phyloP scores from a whole-genome alignment of 108 stramenopile genomes.

The Craspedostauros australis region DNA sequence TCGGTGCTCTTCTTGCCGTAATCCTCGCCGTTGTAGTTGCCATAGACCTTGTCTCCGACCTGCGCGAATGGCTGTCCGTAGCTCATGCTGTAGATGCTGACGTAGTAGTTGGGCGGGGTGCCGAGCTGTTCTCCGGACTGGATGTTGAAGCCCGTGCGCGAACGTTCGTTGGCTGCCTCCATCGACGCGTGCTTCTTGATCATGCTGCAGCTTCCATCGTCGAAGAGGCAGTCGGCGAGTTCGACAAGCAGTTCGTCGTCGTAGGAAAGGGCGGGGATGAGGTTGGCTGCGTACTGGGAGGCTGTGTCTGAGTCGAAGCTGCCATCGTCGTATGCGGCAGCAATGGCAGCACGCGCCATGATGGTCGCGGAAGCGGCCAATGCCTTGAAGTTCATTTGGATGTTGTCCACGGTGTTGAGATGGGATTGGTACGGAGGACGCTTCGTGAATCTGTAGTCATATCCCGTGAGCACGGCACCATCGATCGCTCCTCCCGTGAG shows the following conservation, averaged over 20 bases:
- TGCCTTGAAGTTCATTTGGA: slow-evolving; percentile 52
- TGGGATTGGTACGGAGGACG: slow-evolving; percentile 69
- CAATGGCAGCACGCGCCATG: slow-evolving; percentile 72
- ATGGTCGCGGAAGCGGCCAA: slow-evolving; percentile 79
- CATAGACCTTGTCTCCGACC: slow-evolving; percentile 62
- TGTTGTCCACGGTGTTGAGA: slow-evolving; percentile 39
- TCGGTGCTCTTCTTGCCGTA: slow-evolving; percentile 59
- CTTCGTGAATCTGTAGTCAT: slow-evolving; percentile 66
- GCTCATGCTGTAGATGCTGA: slow-evolving; percentile 48
- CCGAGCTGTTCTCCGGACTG: slow-evolving; percentile 42
- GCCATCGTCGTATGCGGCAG: slow-evolving; percentile 72
- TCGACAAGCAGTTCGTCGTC: slow-evolving; percentile 41
- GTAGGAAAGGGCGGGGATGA: slow-evolving; percentile 47
- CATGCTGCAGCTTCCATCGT: slow-evolving; percentile 59
- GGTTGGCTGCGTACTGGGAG: slow-evolving; percentile 48
- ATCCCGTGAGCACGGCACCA: slow-evolving; percentile 76
- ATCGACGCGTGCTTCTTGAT: slow-evolving; percentile 50
- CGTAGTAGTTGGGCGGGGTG: slow-evolving; percentile 72
- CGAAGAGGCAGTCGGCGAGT: slow-evolving; percentile 56
- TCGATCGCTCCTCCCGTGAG: slow-evolving; percentile 45
- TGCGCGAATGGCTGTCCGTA: slow-evolving; percentile 77
- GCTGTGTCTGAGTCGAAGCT: slow-evolving; percentile 54
- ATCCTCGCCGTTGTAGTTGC: slow-evolving; percentile 53
- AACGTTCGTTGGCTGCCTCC: slow-evolving; percentile 48
- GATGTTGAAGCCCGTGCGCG: slow-evolving; percentile 46